Evolutionary conservation across 140 eudicot species (phyloP).

Genomic region (Flaveria floridana): DNA sequence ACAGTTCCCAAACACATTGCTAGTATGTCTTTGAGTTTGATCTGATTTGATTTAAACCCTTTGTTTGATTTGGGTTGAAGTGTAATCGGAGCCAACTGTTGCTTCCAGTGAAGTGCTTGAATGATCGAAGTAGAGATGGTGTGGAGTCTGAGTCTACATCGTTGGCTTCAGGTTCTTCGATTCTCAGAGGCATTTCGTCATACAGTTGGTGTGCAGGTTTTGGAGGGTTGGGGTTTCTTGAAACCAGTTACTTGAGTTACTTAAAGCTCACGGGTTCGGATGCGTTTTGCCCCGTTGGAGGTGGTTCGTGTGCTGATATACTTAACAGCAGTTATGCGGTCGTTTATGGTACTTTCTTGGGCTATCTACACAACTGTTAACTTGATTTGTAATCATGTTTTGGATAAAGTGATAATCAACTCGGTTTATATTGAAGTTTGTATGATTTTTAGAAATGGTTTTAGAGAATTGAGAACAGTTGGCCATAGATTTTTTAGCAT

Average conservation of each 20-base stretch:
- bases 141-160: conserved; percentile 29
- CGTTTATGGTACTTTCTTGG: conserved; percentile 59
- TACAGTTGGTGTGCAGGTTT: conserved; percentile 85
- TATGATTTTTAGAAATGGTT: not conserved
- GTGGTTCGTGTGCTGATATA: conserved; percentile 65
- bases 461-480: not conserved
- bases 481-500: not conserved
- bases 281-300: conserved; percentile 80
- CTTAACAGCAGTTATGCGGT: conserved; percentile 77
- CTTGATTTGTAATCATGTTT: not conserved
- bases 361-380: not conserved
- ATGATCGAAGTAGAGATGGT: conserved; percentile 38
- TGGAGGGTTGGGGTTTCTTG: conserved; percentile 79
- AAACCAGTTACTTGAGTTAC: conserved; percentile 71
- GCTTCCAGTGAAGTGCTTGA: conserved; percentile 50
- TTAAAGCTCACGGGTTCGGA: conserved; percentile 69
- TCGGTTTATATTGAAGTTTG: not conserved
- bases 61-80: conserved; percentile 32
- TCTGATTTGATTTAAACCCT: conserved; percentile 18
- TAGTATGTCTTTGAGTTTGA: conserved; percentile 7
- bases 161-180: conserved; percentile 22
- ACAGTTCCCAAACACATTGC: conserved; percentile 14
- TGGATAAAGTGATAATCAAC: not conserved
- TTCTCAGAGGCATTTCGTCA: conserved; percentile 52
- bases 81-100: conserved; percentile 28